Evolutionary conservation across 2,329 filamentous ascomycete species (phyloP).

Genomic region (Diaporthe ampelina): DNA sequence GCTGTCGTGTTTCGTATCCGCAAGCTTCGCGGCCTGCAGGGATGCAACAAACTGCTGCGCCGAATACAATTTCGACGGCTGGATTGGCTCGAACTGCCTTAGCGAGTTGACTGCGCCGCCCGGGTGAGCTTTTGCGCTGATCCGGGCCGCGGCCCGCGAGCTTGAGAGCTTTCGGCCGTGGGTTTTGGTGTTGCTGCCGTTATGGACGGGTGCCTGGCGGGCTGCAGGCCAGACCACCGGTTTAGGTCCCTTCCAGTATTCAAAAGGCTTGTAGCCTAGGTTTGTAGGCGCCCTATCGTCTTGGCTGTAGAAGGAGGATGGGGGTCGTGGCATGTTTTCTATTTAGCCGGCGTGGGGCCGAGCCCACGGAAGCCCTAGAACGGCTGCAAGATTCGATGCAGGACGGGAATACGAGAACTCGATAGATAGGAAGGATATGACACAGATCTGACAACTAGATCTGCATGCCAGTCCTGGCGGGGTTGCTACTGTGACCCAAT

Average conservation of each 20-base stretch:
- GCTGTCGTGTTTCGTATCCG: slow-evolving; percentile 32
- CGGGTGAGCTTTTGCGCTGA: slow-evolving; percentile 1
- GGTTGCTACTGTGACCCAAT: neutral
- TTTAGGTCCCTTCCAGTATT: slow-evolving; percentile 47
- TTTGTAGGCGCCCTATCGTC: slow-evolving; percentile 32
- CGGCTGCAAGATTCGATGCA: slow-evolving; percentile 10
- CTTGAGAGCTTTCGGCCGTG: slow-evolving; percentile 25
- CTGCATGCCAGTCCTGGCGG: slow-evolving; percentile 28
- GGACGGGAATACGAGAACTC: slow-evolving; percentile 10
- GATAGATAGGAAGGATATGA: neutral
- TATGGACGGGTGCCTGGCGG: slow-evolving; percentile 1
- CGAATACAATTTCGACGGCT: slow-evolving; percentile 29
- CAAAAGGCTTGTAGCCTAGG: slow-evolving; percentile 46
- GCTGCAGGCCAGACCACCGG: slow-evolving; percentile 33
- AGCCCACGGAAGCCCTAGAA: slow-evolving; percentile 12
- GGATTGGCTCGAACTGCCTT: slow-evolving; percentile 30
- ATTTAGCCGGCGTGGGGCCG: slow-evolving; percentile 29
- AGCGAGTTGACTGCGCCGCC: slow-evolving; percentile 2
- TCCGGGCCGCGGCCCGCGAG: slow-evolving; percentile 4
- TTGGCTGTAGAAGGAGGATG: slow-evolving; percentile 34
- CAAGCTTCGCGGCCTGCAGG: slow-evolving; percentile 26
- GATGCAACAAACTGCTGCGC: slow-evolving; percentile 20
- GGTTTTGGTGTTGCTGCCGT: neutral
- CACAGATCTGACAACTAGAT: slow-evolving; percentile 17
- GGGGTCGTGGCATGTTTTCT: slow-evolving; percentile 24